Evolutionary conservation across 1,284 basidiomycete species (phyloP).

Genomic region (Sporisorium sorghi): DNA sequence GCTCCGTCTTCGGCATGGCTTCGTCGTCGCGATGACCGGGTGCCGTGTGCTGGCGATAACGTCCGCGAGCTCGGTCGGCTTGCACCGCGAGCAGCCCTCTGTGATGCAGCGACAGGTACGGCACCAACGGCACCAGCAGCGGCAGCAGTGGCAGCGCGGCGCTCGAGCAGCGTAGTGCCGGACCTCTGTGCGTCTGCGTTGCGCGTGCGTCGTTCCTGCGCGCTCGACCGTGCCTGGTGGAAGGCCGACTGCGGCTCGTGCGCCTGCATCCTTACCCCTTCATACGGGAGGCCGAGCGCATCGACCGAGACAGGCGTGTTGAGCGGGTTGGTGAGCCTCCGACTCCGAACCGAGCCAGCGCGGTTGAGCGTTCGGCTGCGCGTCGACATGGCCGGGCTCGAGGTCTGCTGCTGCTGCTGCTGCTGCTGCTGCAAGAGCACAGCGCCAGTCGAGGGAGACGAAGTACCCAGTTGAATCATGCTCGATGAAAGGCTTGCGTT

Average conservation of each 20-base stretch:
- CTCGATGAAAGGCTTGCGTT: conserved; percentile 27
- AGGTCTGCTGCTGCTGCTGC: conserved; percentile 14
- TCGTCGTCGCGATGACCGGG: conserved; percentile 28
- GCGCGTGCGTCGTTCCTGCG: conserved; percentile 5
- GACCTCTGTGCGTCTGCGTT: conserved; percentile 13
- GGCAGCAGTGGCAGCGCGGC: conserved; percentile 26
- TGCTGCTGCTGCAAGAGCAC: conserved; percentile 11
- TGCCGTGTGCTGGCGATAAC: conserved; percentile 27
- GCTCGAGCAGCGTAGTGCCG: conserved; percentile 23
- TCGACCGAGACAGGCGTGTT: conserved; percentile 28
- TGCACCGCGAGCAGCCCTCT: conserved; percentile 1
- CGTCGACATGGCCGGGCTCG: conserved; percentile 50
- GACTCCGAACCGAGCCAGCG: conserved; percentile 24
- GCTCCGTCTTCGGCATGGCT: conserved; percentile 26
- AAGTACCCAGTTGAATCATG: conserved; percentile 27
- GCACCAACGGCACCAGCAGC: conserved; percentile 11
- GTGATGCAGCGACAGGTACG: neutral
- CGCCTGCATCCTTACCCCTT: neutral
- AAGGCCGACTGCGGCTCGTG: conserved; percentile 9
- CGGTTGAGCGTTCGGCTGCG: conserved; percentile 41
- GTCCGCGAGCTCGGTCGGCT: conserved; percentile 35
- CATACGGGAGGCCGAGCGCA: conserved; percentile 3
- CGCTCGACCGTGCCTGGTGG: conserved; percentile 7
- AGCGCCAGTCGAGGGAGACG: conserved; percentile 21
- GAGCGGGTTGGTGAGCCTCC: conserved; percentile 38